These are phyloP conservation scores for Dendrocalamus sinicus DNA, from an alignment of 176 grass and related monocot genomes.

Conservation along the genomic window DNA sequence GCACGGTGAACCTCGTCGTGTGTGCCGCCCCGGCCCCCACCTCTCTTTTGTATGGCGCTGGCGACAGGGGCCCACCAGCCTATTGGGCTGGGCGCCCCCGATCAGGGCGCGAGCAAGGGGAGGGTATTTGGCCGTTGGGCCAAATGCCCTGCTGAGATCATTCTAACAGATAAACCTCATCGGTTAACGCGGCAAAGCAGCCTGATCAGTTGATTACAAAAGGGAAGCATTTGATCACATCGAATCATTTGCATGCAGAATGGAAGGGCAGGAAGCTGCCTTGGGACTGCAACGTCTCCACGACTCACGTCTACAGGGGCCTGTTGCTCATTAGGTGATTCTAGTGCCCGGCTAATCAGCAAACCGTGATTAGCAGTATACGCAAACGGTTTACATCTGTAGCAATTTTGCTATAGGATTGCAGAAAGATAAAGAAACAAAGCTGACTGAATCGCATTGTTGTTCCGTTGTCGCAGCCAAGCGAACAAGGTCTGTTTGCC, in stretches of 20 bases:
- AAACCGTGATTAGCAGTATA: neutral
- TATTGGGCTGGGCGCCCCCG: too few relatives aligned
- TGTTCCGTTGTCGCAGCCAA: constrained; percentile 18
- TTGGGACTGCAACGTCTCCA: constrained; percentile 59
- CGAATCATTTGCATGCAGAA: constrained; percentile 45
- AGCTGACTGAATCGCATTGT: neutral
- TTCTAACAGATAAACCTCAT: too few relatives aligned
- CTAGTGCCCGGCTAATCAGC: neutral
- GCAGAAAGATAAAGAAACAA: neutral
- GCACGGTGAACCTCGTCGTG: too few relatives aligned
- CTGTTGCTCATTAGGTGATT: constrained; percentile 58
- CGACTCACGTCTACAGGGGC: constrained; percentile 64
- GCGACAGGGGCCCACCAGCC: too few relatives aligned
- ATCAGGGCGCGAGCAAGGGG: too few relatives aligned
- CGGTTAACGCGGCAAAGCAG: neutral
- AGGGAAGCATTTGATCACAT: neutral
- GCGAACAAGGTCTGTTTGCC: constrained; percentile 52
- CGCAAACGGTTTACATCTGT: neutral
- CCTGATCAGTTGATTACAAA: constrained; percentile 1
- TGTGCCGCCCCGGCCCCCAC: too few relatives aligned
- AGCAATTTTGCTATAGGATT: neutral
- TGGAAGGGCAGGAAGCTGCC: constrained; percentile 59
- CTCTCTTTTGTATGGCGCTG: too few relatives aligned
- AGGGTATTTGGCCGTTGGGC: too few relatives aligned
- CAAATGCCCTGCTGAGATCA: too few relatives aligned